phyloP scores from a whole-genome alignment of 2,329 filamentous ascomycete genomes.

The Gaeumannomyces tritici region DNA sequence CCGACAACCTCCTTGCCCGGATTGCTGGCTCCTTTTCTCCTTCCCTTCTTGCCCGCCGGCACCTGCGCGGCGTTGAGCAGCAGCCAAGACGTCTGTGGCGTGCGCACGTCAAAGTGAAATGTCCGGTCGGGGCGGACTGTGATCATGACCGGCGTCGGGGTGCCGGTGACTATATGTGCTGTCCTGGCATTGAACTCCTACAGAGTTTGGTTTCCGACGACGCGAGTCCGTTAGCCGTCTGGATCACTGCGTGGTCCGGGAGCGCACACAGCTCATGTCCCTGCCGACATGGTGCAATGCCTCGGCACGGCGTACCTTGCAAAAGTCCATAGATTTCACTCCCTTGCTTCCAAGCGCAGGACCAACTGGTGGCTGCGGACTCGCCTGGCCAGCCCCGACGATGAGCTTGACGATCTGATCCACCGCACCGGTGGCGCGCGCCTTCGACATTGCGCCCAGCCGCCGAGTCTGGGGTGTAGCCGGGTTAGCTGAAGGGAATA shows the following conservation, averaged over 20 bases:
- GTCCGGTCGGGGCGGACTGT: conserved; percentile 87
- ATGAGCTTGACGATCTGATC: conserved; percentile 93
- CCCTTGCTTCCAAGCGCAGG: conserved; percentile 94
- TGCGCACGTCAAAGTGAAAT: conserved; percentile 88
- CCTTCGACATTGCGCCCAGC: conserved; percentile 39
- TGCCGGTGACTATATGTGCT: conserved; percentile 70
- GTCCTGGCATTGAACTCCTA: conserved; percentile 97
- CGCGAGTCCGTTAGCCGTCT: background rate
- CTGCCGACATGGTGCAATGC: conserved; percentile 3
- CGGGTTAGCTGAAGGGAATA: background rate
- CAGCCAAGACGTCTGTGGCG: conserved; percentile 86
- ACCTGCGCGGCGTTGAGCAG: conserved; percentile 76
- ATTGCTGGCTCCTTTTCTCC: conserved; percentile 66
- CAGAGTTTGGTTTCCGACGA: background rate
- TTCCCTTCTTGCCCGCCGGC: conserved; percentile 61
- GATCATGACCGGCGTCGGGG: conserved; percentile 82
- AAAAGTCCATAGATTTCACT: conserved; percentile 99
- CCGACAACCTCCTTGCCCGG: conserved; percentile 74
- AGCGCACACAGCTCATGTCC: background rate
- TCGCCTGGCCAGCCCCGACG: conserved; percentile 90
- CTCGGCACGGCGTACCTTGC: conserved; percentile 59
- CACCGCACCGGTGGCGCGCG: conserved; percentile 26
- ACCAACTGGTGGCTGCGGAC: conserved; percentile 89
- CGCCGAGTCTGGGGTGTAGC: background rate
- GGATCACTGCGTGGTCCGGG: background rate